Base-by-base conservation (phyloP, 768 basidiomycete species). In the Pisolithus marmoratus region DNA sequence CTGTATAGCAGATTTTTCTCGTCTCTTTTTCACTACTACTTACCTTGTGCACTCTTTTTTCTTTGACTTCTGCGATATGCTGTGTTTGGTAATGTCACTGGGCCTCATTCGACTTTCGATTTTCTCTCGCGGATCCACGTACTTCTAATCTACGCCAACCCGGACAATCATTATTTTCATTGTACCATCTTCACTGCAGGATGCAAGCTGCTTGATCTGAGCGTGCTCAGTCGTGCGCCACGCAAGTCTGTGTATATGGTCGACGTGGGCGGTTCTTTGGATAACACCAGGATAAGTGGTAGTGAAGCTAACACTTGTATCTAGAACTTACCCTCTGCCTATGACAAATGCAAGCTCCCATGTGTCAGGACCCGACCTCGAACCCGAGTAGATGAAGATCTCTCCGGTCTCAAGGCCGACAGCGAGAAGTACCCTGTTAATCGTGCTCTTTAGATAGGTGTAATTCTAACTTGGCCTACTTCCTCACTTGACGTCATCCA, bases 181-280 rank as follows among this genome's bases (percentile, higher is more conserved):
- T 75, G 87, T 88, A 74, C 90, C 84, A 77, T 97, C 94, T 73
- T 95, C 92, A 68, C 90, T 90, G 62, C 91, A 91, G 53, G 84
- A 91, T 31, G 91, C 94, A 48, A 97, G 77, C 53, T 82, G 75
- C 51, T 68, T 71, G 50, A 60, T 54, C n/a, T 57, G 53, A 11
- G 54, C 57, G 27, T 64, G 57, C 7, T 55, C 59, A 14, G 66
- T 65, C 27, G 85, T 82, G 36, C 85, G 78, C 90, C 91, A 97
- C n/a, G 83, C 76, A 50, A 96, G 71, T 52, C 80, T 79, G 59
- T 94, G 83, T 46, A 97, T 79, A 51, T 91, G 86, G 55, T 83
- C 81, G 34, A 85, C 76, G 66, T 95, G 93, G 5, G 84, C 82
- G 38, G 76, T 56, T 12, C 92, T 95, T n/a, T 36, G 17, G 19